phyloP scores from a whole-genome alignment of 2,329 filamentous ascomycete genomes.

The Aspergillus quadrilineatus region DNA sequence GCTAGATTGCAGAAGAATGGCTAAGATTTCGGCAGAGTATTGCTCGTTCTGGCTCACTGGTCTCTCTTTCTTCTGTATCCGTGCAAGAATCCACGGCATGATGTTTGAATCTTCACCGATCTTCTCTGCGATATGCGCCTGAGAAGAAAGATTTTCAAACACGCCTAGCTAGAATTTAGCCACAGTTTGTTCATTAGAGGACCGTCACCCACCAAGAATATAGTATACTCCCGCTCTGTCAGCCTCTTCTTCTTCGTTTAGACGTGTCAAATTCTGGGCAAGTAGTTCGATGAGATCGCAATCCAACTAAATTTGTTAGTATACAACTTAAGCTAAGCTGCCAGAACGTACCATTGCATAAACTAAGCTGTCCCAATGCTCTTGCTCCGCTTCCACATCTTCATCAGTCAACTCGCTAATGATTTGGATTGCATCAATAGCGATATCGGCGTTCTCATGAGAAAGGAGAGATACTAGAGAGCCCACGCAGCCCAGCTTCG shows the following conservation, averaged over 20 bases:
- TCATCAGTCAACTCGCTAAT: conserved; percentile 90
- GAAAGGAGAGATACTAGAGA: conserved; percentile 79
- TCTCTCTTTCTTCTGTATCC: conserved; percentile 68
- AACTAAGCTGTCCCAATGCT: conserved; percentile 77
- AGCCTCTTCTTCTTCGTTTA: conserved; percentile 70
- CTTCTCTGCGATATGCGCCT: conserved; percentile 64
- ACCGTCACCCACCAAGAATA: conserved; percentile 55
- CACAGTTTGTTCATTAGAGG: no score
- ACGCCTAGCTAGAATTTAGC: conserved; percentile 49
- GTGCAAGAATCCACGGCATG: conserved; percentile 72
- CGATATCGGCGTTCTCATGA: conserved; percentile 96
- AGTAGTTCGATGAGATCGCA: conserved; percentile 44
- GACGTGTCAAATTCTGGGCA: conserved; percentile 64
- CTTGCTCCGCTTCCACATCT: conserved; percentile 76
- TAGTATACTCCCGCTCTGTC: conserved; percentile 87
- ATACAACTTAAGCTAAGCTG: background rate
- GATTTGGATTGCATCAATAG: conserved; percentile 86
- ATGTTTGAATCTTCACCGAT: conserved; percentile 69
- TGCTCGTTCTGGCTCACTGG: conserved; percentile 86
- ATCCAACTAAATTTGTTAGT: conserved; percentile 37
- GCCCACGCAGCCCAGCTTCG: conserved; percentile 67
- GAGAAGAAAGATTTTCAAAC: conserved; percentile 80
- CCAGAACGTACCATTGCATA: conserved; percentile 52
- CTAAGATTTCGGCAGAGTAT: conserved; percentile 87
- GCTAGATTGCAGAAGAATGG: conserved; percentile 80